Base-by-base conservation (phyloP, 768 basidiomycete genomes). In the Leucosporidium creatinivorum region DNA sequence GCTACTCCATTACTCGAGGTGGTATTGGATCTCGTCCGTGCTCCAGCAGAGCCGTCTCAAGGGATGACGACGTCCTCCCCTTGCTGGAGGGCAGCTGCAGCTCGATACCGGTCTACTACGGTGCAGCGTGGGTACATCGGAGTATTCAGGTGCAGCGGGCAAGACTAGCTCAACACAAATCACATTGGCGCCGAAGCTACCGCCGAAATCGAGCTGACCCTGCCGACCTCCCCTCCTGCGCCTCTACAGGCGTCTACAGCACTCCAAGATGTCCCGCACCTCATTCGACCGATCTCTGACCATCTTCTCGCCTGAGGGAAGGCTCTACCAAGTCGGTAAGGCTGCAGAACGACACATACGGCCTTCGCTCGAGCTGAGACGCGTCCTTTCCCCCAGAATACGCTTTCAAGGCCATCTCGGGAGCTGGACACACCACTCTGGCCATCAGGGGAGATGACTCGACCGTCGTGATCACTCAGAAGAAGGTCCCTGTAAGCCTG, bases 391-490 rank as follows among this genome's bases (percentile, higher is more conserved):
- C 19, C 17, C 7, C 75, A 97, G 93, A 98, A 81, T 98, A 98
- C 83, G 94, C 96, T 31, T 98, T 98, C 87, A 99, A 98, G 80
- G 96, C 96, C 58, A 97, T 98, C 78, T 91, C 93, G 69, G 92
- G 91, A 63, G 92, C 93, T 1, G 94, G 93, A 1, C 91, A 97
- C 76, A 98, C 96, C 2, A 86, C 94, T 1, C 84, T 99, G 60
- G 84, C 93, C 23, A 89, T 98, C 55, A 82, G 94, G 75, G 96
- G 96, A 23, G 90, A 90, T 78, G 93, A 98, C 74, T 94, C 93
- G 8, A 84, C 88, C 7, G 93, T 98, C 12, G 89, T 97, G 51
- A 93, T 99, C 74, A 97, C 94, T 26, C 96, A 98, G 81, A 92
- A 92, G 81, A 98, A 98, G 82, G 88, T 99, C 48, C 92, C 96